These are phyloP conservation scores for Gossypium anomalum DNA, from an alignment of 345 rosid species.

Conservation along the genomic window DNA sequence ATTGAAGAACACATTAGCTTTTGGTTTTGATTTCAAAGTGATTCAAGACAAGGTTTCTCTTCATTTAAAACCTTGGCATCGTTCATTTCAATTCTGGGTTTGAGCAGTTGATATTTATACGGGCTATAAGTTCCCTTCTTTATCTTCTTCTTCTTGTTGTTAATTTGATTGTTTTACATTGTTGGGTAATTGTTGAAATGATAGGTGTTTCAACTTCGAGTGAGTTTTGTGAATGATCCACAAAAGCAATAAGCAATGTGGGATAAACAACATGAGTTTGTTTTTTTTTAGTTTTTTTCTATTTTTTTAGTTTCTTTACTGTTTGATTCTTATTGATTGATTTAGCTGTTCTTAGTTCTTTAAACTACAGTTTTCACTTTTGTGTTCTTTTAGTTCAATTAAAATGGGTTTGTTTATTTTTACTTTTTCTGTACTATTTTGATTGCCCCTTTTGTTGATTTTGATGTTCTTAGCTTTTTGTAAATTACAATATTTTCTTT, in stretches of 20 bases:
- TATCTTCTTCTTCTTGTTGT: neutral
- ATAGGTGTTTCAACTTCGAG: conserved; percentile 73
- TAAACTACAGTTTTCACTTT: neutral
- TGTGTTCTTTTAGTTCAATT: conserved; percentile 2
- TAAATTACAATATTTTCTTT: neutral
- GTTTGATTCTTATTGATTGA: neutral
- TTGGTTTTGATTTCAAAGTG: conserved; percentile 53
- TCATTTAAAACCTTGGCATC: conserved; percentile 71
- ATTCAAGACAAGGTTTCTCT: conserved; percentile 54
- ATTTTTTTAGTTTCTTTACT: neutral
- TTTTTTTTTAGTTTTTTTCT: conserved; percentile 47
- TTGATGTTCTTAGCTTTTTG: conserved; percentile 1
- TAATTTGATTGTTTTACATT: neutral
- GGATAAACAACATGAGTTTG: conserved; percentile 78
- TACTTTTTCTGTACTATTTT: neutral
- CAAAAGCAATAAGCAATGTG: conserved; percentile 74
- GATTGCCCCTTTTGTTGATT: neutral
- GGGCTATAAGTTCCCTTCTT: conserved; percentile 65
- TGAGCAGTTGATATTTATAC: conserved; percentile 73
- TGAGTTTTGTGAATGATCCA: conserved; percentile 69
- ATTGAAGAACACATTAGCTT: neutral
- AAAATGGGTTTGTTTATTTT: neutral
- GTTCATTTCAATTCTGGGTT: conserved; percentile 92
- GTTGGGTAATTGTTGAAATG: conserved; percentile 15
- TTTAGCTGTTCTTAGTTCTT: conserved; percentile 1